phyloP scores from a whole-genome alignment of 768 basidiomycete genomes.

The Nidularia pulvinata region DNA sequence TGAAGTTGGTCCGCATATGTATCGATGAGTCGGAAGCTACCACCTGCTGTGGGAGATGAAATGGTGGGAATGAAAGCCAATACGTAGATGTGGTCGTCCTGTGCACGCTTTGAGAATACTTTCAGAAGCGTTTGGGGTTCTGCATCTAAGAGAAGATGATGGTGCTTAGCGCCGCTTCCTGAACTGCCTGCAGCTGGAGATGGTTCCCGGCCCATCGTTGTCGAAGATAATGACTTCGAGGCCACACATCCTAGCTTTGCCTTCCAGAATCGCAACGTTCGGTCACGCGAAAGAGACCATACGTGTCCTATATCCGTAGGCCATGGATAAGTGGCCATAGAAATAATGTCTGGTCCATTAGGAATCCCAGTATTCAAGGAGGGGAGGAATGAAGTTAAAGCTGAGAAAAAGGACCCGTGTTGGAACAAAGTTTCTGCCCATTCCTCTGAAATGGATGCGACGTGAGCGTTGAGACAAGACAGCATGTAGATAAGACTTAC shows the following conservation, averaged over 20 bases:
- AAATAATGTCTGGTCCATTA: conserved; percentile 61
- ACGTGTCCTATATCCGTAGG: conserved; percentile 74
- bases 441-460: conserved; percentile 44
- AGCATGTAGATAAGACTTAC: conserved; percentile 35
- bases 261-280: conserved; percentile 85
- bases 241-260: conserved; percentile 73
- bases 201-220: conserved; percentile 23
- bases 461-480: conserved; percentile 8
- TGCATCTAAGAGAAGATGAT: conserved; percentile 54
- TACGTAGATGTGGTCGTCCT: conserved; percentile 57
- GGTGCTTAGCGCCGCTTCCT: conserved; percentile 28
- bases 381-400: conserved; percentile 67
- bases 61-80: conserved; percentile 75
- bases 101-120: conserved; percentile 48
- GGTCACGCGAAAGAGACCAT: conserved; percentile 89
- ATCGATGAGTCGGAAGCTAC: conserved; percentile 73
- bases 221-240: conserved; percentile 47
- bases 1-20: conserved; percentile 57
- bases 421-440: conserved; percentile 71
- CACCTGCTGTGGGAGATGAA: conserved; percentile 64
- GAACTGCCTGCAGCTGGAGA: conserved; percentile 26
- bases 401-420: conserved; percentile 65
- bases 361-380: conserved; percentile 42
- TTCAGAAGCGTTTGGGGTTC: conserved; percentile 64
- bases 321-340: conserved; percentile 72